These are phyloP conservation scores for Suillus subaureus DNA, from an alignment of 768 basidiomycete species.

Conservation along the genomic window DNA sequence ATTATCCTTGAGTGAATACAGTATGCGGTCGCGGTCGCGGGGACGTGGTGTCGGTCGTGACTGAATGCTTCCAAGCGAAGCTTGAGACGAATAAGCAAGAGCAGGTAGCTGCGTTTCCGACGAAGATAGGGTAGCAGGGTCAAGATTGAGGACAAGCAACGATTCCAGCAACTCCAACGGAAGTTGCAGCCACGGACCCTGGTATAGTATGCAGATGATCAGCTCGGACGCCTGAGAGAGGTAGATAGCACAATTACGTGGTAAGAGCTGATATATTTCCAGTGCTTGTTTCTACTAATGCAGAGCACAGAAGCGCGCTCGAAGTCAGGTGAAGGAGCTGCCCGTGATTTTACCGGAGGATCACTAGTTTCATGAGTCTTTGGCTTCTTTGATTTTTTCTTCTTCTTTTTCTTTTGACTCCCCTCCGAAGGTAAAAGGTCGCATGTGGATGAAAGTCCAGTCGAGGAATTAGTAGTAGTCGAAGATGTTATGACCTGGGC, in stretches of 20 bases:
- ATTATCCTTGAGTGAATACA: constrained; percentile 43
- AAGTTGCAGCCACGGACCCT: constrained; percentile 93
- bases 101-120: constrained; percentile 46
- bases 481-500: constrained; percentile 13
- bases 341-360: constrained; percentile 32
- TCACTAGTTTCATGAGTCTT: constrained; percentile 42
- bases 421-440: constrained; percentile 21
- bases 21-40: constrained; percentile 47
- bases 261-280: constrained; percentile 91
- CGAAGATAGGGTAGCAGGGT: constrained; percentile 62
- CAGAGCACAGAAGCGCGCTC: constrained; percentile 68
- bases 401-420: constrained; percentile 70
- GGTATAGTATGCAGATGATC: constrained; percentile 8
- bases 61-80: constrained; percentile 13
- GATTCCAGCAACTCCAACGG: constrained; percentile 86
- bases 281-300: constrained; percentile 93
- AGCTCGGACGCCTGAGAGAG: background rate
- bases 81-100: constrained; percentile 15
- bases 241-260: constrained; percentile 57
- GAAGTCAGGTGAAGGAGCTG: constrained; percentile 40
- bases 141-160: constrained; percentile 74
- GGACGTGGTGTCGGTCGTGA: constrained; percentile 25
- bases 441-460: constrained; percentile 25
- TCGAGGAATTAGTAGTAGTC: constrained; percentile 25
- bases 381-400: constrained; percentile 61